These are phyloP conservation scores for Fusarium piperis DNA, from an alignment of 2,329 filamentous ascomycete species.

Conservation along the genomic window DNA sequence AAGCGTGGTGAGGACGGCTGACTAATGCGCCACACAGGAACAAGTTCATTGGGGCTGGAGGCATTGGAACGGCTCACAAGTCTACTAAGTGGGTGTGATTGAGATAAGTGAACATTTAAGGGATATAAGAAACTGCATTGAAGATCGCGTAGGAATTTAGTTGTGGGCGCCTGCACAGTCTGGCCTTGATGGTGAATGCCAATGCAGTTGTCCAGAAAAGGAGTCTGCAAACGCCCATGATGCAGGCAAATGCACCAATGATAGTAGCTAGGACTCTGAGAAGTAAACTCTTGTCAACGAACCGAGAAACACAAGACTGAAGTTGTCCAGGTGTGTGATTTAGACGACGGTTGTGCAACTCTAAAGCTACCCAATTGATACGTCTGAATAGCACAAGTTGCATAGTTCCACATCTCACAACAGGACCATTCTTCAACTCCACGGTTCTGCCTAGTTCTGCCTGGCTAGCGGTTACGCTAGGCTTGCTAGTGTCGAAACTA, in stretches of 20 bases:
- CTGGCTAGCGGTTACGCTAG: conserved; percentile 4
- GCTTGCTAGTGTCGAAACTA: conserved; percentile 27
- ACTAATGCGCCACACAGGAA: conserved; percentile 17
- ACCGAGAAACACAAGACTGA: background rate
- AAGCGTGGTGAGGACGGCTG: conserved; percentile 7
- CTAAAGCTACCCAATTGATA: background rate
- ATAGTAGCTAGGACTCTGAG: background rate
- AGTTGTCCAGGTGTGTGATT: background rate
- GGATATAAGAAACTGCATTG: background rate
- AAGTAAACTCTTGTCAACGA: background rate
- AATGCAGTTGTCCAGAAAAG: background rate
- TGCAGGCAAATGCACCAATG: background rate
- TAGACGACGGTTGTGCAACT: background rate
- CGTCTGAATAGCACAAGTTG: background rate
- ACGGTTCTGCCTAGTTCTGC: conserved; percentile 3
- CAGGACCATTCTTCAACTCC: background rate
- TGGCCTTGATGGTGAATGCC: background rate
- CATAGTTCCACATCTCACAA: background rate
- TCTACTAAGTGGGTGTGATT: background rate
- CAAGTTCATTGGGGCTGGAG: background rate
- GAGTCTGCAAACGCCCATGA: background rate
- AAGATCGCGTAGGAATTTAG: background rate
- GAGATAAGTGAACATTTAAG: background rate
- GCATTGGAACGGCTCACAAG: background rate
- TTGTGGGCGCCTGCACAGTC: background rate